Evolutionary conservation across 176 grass and related monocot genomes (phyloP).

Genomic region (Ensete ventricosum): DNA sequence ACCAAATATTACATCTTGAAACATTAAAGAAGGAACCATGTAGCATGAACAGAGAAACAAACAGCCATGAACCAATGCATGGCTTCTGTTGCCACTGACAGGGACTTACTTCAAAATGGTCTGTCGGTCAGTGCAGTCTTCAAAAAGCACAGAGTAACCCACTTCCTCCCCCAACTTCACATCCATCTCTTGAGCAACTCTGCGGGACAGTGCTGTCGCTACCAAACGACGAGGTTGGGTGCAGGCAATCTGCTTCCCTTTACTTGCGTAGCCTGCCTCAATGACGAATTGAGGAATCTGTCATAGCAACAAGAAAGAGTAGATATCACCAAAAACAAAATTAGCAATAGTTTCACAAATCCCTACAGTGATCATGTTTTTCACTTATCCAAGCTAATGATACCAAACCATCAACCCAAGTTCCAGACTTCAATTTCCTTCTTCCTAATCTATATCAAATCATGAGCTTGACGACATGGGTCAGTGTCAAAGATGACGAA

Average conservation of each 20-base stretch:
- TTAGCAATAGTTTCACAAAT: neutral
- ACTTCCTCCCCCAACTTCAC: constrained; percentile 22
- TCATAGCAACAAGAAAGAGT: neutral
- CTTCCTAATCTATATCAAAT: neutral
- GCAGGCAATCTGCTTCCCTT: constrained; percentile 18
- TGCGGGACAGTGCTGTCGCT: constrained; percentile 6
- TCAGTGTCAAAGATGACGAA: neutral
- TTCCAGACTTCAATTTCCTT: neutral
- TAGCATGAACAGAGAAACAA: neutral
- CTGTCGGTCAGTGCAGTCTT: neutral
- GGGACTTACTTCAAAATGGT: constrained; percentile 17
- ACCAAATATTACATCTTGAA: neutral
- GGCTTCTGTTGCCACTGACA: neutral
- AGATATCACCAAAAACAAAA: neutral
- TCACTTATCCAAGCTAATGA: too few relatives aligned
- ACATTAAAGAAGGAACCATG: neutral
- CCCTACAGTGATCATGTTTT: too few relatives aligned
- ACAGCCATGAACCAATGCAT: neutral
- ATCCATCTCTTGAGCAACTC: constrained; percentile 23
- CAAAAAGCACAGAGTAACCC: constrained; percentile 17
- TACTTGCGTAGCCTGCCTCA: constrained; percentile 9
- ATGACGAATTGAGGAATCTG: constrained; percentile 24
- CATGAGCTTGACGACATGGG: neutral
- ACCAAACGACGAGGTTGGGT: constrained; percentile 14
- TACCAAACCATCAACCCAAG: neutral